Percentiles rank a stretch among this genome's conserved stretches.
Conservation (phyloP, 345 rosid genomes). For the Isatis tinctoria region DNA sequence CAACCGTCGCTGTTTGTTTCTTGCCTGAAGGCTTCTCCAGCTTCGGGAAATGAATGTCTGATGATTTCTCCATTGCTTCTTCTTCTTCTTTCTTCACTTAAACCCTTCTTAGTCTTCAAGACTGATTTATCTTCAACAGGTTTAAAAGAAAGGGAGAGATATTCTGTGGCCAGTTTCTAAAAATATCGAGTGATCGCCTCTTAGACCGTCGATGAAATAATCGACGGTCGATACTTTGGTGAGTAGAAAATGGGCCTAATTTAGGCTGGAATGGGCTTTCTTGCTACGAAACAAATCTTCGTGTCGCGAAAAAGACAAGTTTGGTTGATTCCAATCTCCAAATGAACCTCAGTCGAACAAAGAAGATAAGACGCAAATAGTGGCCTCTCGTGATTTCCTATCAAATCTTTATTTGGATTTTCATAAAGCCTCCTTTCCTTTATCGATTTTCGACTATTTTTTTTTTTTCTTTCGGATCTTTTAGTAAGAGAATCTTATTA, state of each 20-base stretch:
- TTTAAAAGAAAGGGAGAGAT: neutral
- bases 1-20: constrained; percentile 55
- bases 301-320: constrained; percentile 8
- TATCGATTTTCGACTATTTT: no score
- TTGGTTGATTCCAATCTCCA: constrained; percentile 13
- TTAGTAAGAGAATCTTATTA: neutral
- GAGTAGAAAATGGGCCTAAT: neutral
- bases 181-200: neutral
- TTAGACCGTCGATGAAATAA: constrained; percentile 20
- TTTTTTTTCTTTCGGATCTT: neutral
- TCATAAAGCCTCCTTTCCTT: neutral
- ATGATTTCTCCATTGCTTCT: constrained; percentile 21
- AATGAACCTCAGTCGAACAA: constrained; percentile 17
- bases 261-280: constrained; percentile 7
- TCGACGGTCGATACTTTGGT: constrained; percentile 15
- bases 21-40: constrained; percentile 17
- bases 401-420: neutral
- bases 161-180: neutral
- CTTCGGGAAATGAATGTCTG: constrained; percentile 14
- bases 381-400: constrained; percentile 13
- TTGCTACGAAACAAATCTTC: constrained; percentile 12
- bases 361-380: constrained; percentile 24
- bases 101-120: neutral
- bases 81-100: neutral
- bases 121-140: neutral